Base-by-base conservation (phyloP, 2,329 filamentous ascomycete species). In the Lizonia empirigonia region DNA sequence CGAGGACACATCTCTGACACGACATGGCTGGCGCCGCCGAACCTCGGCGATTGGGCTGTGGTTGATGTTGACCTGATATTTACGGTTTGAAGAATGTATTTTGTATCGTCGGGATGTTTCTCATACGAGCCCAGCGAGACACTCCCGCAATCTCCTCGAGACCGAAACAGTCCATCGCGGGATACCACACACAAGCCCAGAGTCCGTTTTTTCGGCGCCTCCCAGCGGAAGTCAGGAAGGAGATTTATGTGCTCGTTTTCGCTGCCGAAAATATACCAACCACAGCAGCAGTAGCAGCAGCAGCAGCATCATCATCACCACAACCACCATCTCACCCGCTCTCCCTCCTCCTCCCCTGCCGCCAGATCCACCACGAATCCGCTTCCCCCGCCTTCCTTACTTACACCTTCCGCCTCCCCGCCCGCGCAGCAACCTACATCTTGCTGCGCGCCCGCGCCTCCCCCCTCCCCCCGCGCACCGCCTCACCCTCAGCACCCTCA, bases 331-430 rank as follows among this genome's bases (percentile, higher is more conserved):
- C 38, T 5, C 46, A 58, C 27, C 49, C 55, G 7, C 44, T 58
- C 13, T 51, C 46, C 7, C 44, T 60, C 8, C 55, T 60, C 27
- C 27, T 38, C 2, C 42, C 46, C 12, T 58, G 57, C 44, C 52
- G 38, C 13, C 44, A 22, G 2, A 34, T 51, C 36, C 27, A 53
- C 24, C 12, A 39, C 18, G 54, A 57, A 35, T 52, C 57, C 33
- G 24, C 32, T 6, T 22, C 26, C 20, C 33, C 52, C 7, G 57
- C 57, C 6, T 60, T 53, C 36, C 19, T 10, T 3, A 41, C 30
- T 9, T 27, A 50, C 29, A 37, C 46, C 7, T 60, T 60, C 13
- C 16, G 2, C 18, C 5, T 4, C 26, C 7, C 10, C 20, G 1
- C 20, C 34, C 12, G 27, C 40, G 4, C 26, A 2, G n/a, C n/a